These are phyloP conservation scores for Volutella citrinella DNA, from an alignment of 2,329 filamentous ascomycete genomes.

Conservation along the genomic window DNA sequence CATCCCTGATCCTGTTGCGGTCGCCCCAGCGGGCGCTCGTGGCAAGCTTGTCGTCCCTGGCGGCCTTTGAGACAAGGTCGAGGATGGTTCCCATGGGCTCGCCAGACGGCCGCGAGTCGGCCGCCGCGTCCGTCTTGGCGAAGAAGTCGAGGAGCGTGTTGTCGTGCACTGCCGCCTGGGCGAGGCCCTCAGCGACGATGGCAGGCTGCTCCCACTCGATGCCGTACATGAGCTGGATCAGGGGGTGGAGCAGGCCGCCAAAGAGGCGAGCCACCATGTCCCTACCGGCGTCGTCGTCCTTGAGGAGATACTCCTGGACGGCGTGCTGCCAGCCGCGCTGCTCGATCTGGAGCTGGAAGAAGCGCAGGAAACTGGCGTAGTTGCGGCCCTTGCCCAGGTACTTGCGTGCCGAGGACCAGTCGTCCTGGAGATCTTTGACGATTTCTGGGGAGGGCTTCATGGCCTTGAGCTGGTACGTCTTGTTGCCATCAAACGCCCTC, in stretches of 20 bases:
- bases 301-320: slow-evolving; percentile 67
- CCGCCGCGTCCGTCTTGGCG: slow-evolving; percentile 47
- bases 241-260: slow-evolving; percentile 54
- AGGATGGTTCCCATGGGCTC: slow-evolving; percentile 30
- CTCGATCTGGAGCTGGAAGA: slow-evolving; percentile 73
- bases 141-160: slow-evolving; percentile 55
- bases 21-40: slow-evolving; percentile 48
- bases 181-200: slow-evolving; percentile 75
- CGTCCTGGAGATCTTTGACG: slow-evolving; percentile 50
- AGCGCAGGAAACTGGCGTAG: slow-evolving; percentile 73
- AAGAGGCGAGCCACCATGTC: slow-evolving; percentile 68
- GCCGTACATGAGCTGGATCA: slow-evolving; percentile 84
- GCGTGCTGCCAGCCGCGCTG: slow-evolving; percentile 56
- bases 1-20: slow-evolving; percentile 64
- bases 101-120: too few relatives aligned
- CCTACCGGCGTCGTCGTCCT: slow-evolving; percentile 60
- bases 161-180: slow-evolving; percentile 70
- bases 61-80: slow-evolving; percentile 59
- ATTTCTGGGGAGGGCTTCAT: slow-evolving; percentile 45
- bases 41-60: slow-evolving; percentile 52
- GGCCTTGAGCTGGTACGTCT: slow-evolving; percentile 60
- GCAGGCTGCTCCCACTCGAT: slow-evolving; percentile 80
- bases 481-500: slow-evolving; percentile 62
- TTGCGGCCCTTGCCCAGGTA: slow-evolving; percentile 60
- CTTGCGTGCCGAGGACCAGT: slow-evolving; percentile 51